Evolutionary conservation across 441 rosid species (phyloP), one percentile per base, ranked within the genome.

Genomic region (Aleurites moluccanus): DNA sequence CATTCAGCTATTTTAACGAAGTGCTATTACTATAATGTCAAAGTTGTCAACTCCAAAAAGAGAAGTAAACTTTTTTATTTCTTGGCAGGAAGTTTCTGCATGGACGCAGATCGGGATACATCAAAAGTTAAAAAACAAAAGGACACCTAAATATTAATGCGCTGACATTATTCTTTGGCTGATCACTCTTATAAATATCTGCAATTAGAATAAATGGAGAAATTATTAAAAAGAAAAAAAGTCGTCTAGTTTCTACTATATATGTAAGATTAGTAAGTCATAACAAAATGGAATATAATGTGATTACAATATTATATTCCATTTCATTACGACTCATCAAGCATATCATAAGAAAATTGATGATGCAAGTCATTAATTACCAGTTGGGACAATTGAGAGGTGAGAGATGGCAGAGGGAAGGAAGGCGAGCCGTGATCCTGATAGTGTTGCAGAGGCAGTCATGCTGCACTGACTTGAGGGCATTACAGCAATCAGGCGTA

Each of bases 361-460:
- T 38, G 6, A 38, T 38, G 6, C 6, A 38, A 6, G 40, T 6
- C 2, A 45, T 67, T 52, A 69, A 55, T 70, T 75, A 64, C 72
- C 78, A 47, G 50, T 64, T 72, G 40, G 21, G 10, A 0, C 92
- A 88, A 18, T 71, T 23, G 77, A 84, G 73, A 23, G 90, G 45
- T 4, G 88, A 83, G 70, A 89, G 72, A 66, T 64, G 83, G 85
- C 93, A 88, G 13, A 52, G 82, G 27, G 81, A 74, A 60, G 93
- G 93, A 62, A 89, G 89, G 33, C 80, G 85, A 30, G 89, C 70
- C 0, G 88, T 86, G 20, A 89, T 79, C 28, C 86, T 83, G 25
- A 89, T 75, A 45, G 93, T 86, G 88, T 66, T 86, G 85, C 93
- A 88, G 69, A 88, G 75, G 80, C 93, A 89, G 67, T 85, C 89